These are phyloP conservation scores for Fusarium anguioides DNA, from an alignment of 2,329 filamentous ascomycete species.

Conservation along the genomic window DNA sequence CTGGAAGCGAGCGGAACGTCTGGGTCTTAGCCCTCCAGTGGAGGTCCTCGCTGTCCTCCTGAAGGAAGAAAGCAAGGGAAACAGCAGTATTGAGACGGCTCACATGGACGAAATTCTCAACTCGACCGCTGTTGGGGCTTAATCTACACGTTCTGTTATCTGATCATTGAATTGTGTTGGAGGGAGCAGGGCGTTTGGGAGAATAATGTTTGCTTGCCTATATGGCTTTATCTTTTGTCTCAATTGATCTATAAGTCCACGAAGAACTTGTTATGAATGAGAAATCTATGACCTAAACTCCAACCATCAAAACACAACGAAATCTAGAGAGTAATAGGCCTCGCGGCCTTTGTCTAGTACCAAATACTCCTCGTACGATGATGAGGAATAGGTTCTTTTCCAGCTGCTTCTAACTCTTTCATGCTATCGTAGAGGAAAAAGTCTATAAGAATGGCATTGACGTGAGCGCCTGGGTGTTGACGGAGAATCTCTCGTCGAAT, in stretches of 20 bases:
- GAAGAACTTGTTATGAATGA: conserved; percentile 11
- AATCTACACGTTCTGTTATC: conserved; percentile 10
- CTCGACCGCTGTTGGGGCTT: conserved; percentile 57
- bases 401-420: conserved; percentile 79
- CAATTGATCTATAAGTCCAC: conserved; percentile 26
- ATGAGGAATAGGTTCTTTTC: conserved; percentile 73
- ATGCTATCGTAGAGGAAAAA: conserved; percentile 97
- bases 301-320: conserved; percentile 8
- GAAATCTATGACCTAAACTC: conserved; percentile 36
- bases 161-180: conserved; percentile 20
- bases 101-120: conserved; percentile 77
- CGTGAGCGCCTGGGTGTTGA: conserved; percentile 74
- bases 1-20: conserved; percentile 84
- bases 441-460: conserved; percentile 94
- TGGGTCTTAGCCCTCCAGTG: conserved; percentile 88
- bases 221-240: conserved; percentile 33
- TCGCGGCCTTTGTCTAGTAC: conserved; percentile 69
- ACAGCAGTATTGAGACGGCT: conserved; percentile 69
- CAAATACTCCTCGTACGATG: conserved; percentile 94
- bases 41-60: conserved; percentile 89
- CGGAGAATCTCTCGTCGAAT: conserved; percentile 83
- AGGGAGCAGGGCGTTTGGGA: conserved; percentile 40
- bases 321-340: conserved; percentile 15
- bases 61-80: conserved; percentile 71
- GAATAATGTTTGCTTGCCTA: conserved; percentile 26